Evolutionary conservation across 768 basidiomycete species (phyloP), one percentile per base, ranked within the genome.

Genomic region (Candolleomyces aberdarensis): DNA sequence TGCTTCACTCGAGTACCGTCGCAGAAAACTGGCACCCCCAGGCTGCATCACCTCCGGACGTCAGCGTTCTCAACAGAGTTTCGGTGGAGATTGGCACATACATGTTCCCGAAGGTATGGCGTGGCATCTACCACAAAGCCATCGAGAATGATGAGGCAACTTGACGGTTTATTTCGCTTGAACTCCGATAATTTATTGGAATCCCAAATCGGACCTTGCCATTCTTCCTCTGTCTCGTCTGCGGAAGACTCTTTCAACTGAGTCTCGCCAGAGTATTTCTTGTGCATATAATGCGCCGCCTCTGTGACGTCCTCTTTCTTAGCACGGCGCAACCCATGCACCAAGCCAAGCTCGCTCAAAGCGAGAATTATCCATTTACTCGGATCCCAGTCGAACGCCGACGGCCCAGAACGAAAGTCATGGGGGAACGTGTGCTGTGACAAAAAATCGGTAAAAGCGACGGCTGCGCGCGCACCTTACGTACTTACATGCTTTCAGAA

Each of bases 361-460:
- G 73, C 52, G 20, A 82, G 68, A 46, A 92, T 91, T 47, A 86
- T 80, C 90, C 89, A 92, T 74, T 91, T 92, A 1, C 88, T 88
- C 0, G 91, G 89, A 71, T 93, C 90, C 89, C 89, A 93, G 64
- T 88, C 88, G 26, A 76, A 70, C 7, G 61, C 51, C 19, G 80
- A 78, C 10, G 85, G 86, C 0, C 85, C 88, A 19, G 89, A 88
- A 26, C 89, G 83, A 72, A 85, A 92, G 71, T 93, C 90, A 60
- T 87, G 83, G 10, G 91, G 91, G 66, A 91, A 92, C 0, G 89
- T 80, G 70, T 92, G 89, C 83, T 92, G 60, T 47, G 15, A 8
- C 29, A 29, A 14, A 19, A 47, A 10, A 31, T n/a, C 29, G 10
- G 32, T 5, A 26, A 31, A 47, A 9, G 1, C 5, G 36, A 36